Base-by-base conservation (phyloP, 257 asterid species). In the Ligustrum vulgare region DNA sequence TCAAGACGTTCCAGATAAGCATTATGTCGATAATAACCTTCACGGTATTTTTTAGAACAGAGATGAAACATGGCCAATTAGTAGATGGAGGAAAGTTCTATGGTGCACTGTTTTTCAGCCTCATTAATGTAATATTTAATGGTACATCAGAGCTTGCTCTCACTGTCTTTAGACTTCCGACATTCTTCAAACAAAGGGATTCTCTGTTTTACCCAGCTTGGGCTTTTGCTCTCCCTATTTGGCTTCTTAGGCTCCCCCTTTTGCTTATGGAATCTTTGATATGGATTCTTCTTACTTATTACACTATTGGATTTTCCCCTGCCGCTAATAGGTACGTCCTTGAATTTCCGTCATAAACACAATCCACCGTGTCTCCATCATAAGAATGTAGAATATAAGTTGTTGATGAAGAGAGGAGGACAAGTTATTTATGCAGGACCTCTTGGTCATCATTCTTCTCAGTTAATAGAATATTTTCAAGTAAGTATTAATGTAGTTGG, bases 361-460 rank as follows among this genome's bases (percentile, higher is more conserved):
- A 6, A 35, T 3, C 37, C 37, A 35, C 5, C 1, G 37, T 35
- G 37, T 35, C 4, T 35, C 37, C 37, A 35, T 4, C 37, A 35
- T 35, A 35, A 35, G 6, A 35, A 35, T 3, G 37, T 35, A 35
- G 37, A 3, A 35, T 2, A 34, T 34, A 4, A 28, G 31, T 28
- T 28, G 1, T 1, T 93, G 43, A 79, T 93, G 97, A 93, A 93
- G 80, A 90, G 97, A 49, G 98, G 98, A 22, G 98, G 98, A 28
- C 90, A 86, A 84, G 91, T 89, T 83, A 90, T 93, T 80, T 93
- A 93, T 67, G 97, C 97, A 65, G 98, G 97, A 72, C 89, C 88
- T 87, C 97, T 90, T 49, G 98, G 98, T 36, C 88, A 90, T 79
- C 86, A 81, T 75, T 93, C 97, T 62, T 85, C 82, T 78, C 87